Percentiles rank a stretch among this genome's conserved stretches.
These are phyloP conservation scores for Persicaria maculosa DNA, from an alignment of 148 eudicot species.

Conservation along the genomic window DNA sequence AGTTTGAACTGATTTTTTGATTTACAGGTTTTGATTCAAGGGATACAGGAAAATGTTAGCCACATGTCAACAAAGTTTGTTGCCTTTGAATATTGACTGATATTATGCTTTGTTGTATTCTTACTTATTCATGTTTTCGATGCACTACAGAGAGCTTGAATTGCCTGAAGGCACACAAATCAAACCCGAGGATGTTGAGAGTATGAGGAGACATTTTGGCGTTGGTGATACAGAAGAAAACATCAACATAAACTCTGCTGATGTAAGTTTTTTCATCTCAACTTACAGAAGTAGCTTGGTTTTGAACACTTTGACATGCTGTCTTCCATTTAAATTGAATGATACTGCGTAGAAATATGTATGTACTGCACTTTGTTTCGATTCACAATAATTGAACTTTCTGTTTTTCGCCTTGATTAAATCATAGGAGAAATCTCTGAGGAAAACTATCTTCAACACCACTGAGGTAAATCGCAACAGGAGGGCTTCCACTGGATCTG, in stretches of 20 bases:
- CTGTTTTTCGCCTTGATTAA: constrained; percentile 18
- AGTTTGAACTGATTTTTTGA: constrained; percentile 5
- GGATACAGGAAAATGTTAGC: constrained; percentile 57
- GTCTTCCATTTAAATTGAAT: too few species aligned
- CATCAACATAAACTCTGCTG: constrained; percentile 30
- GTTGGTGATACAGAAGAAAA: constrained; percentile 48
- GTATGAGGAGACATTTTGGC: constrained; percentile 54
- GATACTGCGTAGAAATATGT: too few species aligned
- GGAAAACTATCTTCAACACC: constrained; percentile 31
- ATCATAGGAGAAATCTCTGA: constrained; percentile 46
- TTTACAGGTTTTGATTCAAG: constrained; percentile 70
- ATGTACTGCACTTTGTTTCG: not conserved
- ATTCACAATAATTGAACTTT: constrained; percentile 1
- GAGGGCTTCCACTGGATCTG: constrained; percentile 78
- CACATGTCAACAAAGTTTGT: constrained; percentile 38
- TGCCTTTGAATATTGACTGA: not conserved
- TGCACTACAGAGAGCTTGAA: constrained; percentile 49
- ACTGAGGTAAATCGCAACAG: constrained; percentile 32
- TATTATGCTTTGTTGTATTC: not conserved
- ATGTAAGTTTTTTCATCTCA: constrained; percentile 43
- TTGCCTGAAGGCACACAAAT: constrained; percentile 29
- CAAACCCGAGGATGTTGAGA: constrained; percentile 36
- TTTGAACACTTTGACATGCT: not conserved
- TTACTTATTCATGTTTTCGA: not conserved
- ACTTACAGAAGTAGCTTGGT: not conserved